These are phyloP conservation scores for Brassica carinata DNA, from an alignment of 345 rosid species.

Conservation along the genomic window DNA sequence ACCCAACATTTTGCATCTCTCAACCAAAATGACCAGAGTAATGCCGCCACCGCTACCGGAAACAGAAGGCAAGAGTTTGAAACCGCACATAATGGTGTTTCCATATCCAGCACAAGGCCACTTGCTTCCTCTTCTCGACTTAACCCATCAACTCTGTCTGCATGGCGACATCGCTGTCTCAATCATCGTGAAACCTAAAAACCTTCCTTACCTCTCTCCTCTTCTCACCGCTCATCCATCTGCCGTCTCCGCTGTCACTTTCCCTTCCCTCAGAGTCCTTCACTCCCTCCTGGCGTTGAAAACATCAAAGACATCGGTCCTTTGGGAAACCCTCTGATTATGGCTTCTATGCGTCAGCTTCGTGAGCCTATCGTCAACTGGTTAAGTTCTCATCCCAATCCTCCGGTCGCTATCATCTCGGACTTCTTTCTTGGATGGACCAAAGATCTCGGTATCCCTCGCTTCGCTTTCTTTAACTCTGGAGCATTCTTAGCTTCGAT, in stretches of 20 bases:
- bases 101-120: constrained; percentile 1
- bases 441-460: constrained; percentile 35
- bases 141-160: constrained; percentile 1
- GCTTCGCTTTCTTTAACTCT: constrained; percentile 52
- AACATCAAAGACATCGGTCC: neutral
- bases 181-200: neutral
- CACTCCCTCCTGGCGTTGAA: neutral
- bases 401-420: neutral
- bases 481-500: constrained; percentile 47
- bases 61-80: neutral
- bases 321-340: neutral
- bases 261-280: neutral
- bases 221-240: neutral
- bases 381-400: neutral
- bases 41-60: neutral
- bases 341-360: neutral
- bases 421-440: neutral
- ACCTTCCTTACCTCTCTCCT: neutral
- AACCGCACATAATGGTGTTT: constrained; percentile 38
- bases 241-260: neutral
- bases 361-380: neutral
- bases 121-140: neutral
- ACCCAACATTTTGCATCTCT: neutral
- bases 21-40: neutral
- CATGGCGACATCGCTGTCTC: neutral